phyloP scores from a whole-genome alignment of 2,329 filamentous ascomycete species.

The Penicillium sp. region DNA sequence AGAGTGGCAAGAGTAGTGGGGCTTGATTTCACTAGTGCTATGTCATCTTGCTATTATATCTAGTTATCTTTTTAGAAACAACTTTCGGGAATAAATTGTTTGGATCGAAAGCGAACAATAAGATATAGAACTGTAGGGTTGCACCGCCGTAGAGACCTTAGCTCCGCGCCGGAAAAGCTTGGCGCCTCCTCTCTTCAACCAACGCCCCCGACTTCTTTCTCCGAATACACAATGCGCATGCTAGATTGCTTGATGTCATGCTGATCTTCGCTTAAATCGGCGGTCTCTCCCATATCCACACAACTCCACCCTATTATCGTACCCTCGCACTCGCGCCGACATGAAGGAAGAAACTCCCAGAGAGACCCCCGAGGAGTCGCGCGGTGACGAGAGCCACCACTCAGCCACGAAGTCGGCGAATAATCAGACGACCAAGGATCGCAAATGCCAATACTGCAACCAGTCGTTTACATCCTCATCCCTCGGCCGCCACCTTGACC shows the following conservation, averaged over 20 bases:
- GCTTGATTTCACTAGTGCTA: background rate
- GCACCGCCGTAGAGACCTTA: conserved; percentile 2
- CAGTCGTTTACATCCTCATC: conserved; percentile 93
- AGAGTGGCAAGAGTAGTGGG: conserved; percentile 6
- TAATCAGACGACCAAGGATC: conserved; percentile 69
- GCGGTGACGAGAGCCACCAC: conserved; percentile 34
- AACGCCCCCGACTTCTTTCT: background rate
- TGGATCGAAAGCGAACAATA: background rate
- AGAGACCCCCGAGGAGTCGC: conserved; percentile 41
- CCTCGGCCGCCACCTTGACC: conserved; percentile 86
- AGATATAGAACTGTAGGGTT: background rate
- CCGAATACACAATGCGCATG: background rate
- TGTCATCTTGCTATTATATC: too few species aligned
- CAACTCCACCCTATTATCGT: background rate
- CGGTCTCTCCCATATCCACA: background rate
- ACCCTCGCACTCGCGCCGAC: background rate
- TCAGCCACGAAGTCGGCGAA: conserved; percentile 31
- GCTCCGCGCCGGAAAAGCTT: conserved; percentile 11
- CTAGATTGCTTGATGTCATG: conserved; percentile 4
- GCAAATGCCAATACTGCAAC: conserved; percentile 80
- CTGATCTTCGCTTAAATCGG: background rate
- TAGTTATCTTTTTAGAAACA: too few species aligned
- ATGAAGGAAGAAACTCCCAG: conserved; percentile 19
- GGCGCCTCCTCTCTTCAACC: conserved; percentile 4
- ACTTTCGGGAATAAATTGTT: background rate